Conservation (phyloP, 257 asterid genomes). For the Mentha longifolia region DNA sequence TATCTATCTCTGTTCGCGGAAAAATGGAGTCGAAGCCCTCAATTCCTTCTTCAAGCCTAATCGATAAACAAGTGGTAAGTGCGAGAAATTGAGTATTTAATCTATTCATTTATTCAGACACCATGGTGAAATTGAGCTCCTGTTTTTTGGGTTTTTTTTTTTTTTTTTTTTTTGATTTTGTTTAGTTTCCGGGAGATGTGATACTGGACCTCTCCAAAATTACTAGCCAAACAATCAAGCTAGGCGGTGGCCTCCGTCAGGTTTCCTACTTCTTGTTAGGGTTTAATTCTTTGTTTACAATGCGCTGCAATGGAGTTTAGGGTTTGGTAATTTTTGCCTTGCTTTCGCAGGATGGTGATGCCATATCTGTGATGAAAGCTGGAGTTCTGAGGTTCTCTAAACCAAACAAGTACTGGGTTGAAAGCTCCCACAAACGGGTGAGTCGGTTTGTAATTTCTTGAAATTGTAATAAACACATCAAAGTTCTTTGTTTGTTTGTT, state of each 20-base stretch:
- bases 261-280: slow-evolving; percentile 46
- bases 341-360: slow-evolving; percentile 68
- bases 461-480: not conserved
- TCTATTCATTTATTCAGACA: not conserved
- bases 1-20: not conserved
- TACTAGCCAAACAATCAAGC: slow-evolving; percentile 80
- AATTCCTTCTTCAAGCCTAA: slow-evolving; percentile 40
- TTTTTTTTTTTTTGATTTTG: not conserved
- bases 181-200: slow-evolving; percentile 89
- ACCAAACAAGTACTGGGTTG: slow-evolving; percentile 94
- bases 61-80: slow-evolving; percentile 64
- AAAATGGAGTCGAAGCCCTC: slow-evolving; percentile 51
- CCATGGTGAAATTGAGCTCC: not conserved
- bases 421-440: slow-evolving; percentile 89
- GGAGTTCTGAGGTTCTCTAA: slow-evolving; percentile 75
- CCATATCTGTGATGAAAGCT: slow-evolving; percentile 69
- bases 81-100: not conserved
- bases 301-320: not conserved
- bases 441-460: slow-evolving; percentile 38
- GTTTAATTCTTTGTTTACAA: slow-evolving; percentile 20
- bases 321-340: slow-evolving; percentile 2
- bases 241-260: slow-evolving; percentile 94
- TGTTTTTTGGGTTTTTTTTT: not conserved
- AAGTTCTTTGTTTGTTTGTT: not conserved
- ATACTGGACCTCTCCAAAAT: slow-evolving; percentile 79